phyloP scores from a whole-genome alignment of 805 yeast genomes.

The Suhomyces faveliae region DNA sequence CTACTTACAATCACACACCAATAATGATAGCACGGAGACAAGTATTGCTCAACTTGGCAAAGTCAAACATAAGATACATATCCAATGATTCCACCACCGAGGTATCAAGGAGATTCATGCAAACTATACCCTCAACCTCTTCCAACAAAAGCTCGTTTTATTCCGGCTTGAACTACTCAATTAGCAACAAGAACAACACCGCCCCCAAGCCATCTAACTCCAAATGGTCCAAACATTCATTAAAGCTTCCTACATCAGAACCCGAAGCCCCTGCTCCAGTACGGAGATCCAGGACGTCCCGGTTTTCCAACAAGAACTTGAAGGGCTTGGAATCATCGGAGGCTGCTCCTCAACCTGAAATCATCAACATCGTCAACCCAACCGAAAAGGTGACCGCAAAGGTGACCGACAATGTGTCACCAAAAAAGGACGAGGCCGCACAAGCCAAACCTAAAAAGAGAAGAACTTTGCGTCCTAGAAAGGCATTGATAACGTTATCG shows the following conservation, averaged over 20 bases:
- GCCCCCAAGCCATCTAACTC: slow-evolving; percentile 9
- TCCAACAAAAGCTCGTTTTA: slow-evolving; percentile 10
- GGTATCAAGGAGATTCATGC: slow-evolving; percentile 32
- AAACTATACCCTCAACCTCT: slow-evolving; percentile 30
- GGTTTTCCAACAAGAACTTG: slow-evolving; percentile 17
- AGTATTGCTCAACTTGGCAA: slow-evolving; percentile 4
- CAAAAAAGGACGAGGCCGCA: slow-evolving; percentile 4
- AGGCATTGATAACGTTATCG: slow-evolving; percentile 81
- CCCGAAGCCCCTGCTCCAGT: slow-evolving; percentile 10
- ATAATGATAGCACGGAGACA: slow-evolving; percentile 12
- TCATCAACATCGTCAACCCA: slow-evolving; percentile 5
- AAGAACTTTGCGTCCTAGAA: slow-evolving; percentile 78
- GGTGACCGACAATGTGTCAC: too few species aligned
- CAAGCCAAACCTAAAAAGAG: slow-evolving; percentile 33
- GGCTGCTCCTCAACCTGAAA: neutral
- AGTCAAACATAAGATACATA: slow-evolving; percentile 12
- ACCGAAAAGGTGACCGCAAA: too few species aligned
- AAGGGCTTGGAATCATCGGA: slow-evolving; percentile 8
- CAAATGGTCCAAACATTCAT: slow-evolving; percentile 35
- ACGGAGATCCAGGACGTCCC: slow-evolving; percentile 35
- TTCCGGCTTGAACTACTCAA: slow-evolving; percentile 14
- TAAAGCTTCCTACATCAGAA: slow-evolving; percentile 16
- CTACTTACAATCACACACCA: too few species aligned
- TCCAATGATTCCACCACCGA: slow-evolving; percentile 22
- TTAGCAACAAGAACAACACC: slow-evolving; percentile 7